Base-by-base conservation (phyloP, 2,329 filamentous ascomycete species). In the Sclerotinia sclerotiorum region DNA sequence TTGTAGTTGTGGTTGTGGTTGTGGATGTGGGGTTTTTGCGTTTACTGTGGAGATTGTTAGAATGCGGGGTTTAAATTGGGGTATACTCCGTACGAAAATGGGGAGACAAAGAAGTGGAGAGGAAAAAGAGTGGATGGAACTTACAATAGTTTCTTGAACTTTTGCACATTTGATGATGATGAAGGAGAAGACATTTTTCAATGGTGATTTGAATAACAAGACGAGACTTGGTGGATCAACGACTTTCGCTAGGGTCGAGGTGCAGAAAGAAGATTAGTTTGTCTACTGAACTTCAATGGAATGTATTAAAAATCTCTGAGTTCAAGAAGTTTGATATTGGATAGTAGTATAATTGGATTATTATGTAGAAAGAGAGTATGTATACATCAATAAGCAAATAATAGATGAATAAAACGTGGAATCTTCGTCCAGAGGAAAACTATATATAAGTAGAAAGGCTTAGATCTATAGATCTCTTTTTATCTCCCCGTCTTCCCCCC, bases 81-180 rank as follows among this genome's bases (percentile, higher is more conserved):
- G 32, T 24, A 15, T 29, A n/a, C n/a, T n/a, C n/a, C n/a, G n/a
- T n/a, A 3, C 15, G n/a, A 10, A 39, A 60, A 13, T 24, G 17
- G 2, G 19, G 39, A 8, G 39, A 27, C 2, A 13, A 44, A 27
- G 49, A 27, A 13, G 56, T 27, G 17, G 35, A 44, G n/a, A 42
- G n/a, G 54, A 21, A 57, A 17, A 24, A 19, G 21, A 24, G n/a
- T 1, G 35, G 39, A 6, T 8, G 24, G 24, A n/a, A 60, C 57
- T 46, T 60, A 60, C 57, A 60, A 60, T 15, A 60, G 24, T 21
- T 48, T 48, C 27, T 48, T 60, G 0, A 60, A 46, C 29, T 60
- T 60, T 13, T 60, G 42, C 11, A 60, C 15, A 19, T 29, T 60
- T 21, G 39, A 39, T 29, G 19, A n/a, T 3, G 57, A 60, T 39